Evolutionary conservation across 139 green algal species (phyloP).

Genomic region (Chlorella sorokiniana): DNA sequence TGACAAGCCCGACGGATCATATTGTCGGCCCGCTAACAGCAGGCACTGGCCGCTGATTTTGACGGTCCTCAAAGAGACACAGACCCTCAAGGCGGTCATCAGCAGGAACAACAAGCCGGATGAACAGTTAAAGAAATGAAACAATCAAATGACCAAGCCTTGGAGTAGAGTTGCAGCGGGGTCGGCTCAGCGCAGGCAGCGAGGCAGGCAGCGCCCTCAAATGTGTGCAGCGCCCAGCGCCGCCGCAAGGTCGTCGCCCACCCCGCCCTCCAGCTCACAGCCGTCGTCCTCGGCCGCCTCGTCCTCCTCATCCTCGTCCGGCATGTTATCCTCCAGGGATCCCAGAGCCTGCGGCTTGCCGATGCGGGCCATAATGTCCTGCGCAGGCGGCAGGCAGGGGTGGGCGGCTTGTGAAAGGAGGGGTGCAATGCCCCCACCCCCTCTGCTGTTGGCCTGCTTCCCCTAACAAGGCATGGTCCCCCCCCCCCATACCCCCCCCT

Average conservation of each 20-base stretch:
- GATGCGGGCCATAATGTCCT: slow-evolving; percentile 39
- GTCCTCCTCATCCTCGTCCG: slow-evolving; percentile 48
- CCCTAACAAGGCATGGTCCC: no score
- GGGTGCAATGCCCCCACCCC: no score
- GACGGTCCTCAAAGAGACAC: no score
- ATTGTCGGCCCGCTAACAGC: no score
- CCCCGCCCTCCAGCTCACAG: neutral
- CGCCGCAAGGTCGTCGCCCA: slow-evolving; percentile 31
- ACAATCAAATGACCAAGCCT: neutral
- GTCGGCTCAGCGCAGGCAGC: no score
- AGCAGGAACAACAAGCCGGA: no score
- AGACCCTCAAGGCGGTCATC: no score
- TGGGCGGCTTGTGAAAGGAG: neutral
- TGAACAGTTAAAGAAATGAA: neutral
- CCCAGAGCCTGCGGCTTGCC: slow-evolving; percentile 51
- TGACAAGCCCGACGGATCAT: no score
- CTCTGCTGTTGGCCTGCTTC: no score
- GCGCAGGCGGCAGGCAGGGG: neutral
- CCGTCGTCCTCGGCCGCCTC: slow-evolving; percentile 27
- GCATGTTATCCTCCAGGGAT: slow-evolving; percentile 60
- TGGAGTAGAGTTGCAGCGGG: no score
- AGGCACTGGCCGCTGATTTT: no score
- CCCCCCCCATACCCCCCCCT: no score
- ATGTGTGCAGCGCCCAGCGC: slow-evolving; percentile 10
- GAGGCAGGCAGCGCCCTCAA: slow-evolving; percentile 3